Base-by-base conservation (phyloP, 495 filamentous ascomycete genomes). In the Cenococcum geophilum region DNA sequence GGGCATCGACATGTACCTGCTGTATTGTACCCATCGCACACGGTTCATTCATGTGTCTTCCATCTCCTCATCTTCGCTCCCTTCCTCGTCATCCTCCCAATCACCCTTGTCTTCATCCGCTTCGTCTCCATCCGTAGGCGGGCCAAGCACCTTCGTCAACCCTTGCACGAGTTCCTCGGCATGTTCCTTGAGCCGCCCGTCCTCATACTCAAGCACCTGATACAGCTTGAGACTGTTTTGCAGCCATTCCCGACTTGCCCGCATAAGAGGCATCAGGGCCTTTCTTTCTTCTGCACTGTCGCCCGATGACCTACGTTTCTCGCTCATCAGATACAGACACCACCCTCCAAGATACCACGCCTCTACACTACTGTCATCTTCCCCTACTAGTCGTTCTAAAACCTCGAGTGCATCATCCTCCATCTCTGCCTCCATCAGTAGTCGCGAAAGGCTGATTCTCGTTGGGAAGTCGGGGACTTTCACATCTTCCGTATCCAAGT, bases 301-400 rank as follows among this genome's bases (percentile, higher is more conserved):
- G 40, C 69, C 75, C 20, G 12, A 40, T 53, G 78, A 50, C 73
- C 79, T 74, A 70, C 81, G 68, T 76, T 86, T 90, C 72, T 88
- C 83, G 0, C 88, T 91, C 58, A 87, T 75, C 57, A 93, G 78
- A 69, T 89, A 88, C 59, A 90, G 78, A 58, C 88, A 88, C 88
- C 92, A 99, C 10, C 95, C 95, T 35, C 95, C 92, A 2, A 97
- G 78, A 76, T 99, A 99, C 91, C 91, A 96, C 1, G 88, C 88
- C 73, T 99, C 95, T 11, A 97, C 89, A 73, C 92, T 91, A 63
- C 84, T 80, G 71, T 99, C 95, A 64, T 97, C 91, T 72, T 97
- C 95, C 5, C 78, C 73, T 18, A 96, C 83, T 53, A 99, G 71
- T 53, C 89, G 77, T 66, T 95, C 90, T 48, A 96, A 77, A 8